Base-by-base conservation (phyloP, 208 protist species). In the Trypanosoma brucei region DNA sequence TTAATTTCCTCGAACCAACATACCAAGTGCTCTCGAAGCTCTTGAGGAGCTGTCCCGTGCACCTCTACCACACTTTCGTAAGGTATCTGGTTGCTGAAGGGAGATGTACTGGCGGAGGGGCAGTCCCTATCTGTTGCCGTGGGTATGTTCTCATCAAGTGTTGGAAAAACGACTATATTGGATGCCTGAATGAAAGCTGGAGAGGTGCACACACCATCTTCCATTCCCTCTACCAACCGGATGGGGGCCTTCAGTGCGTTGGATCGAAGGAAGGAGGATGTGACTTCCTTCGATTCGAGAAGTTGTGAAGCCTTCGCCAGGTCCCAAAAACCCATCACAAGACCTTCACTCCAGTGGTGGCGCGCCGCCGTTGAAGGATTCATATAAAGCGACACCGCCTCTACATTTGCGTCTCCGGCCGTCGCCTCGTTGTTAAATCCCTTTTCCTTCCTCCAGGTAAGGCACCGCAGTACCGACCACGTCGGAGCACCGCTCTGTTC, bases 181-280 rank as follows among this genome's bases (percentile, higher is more conserved):
- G 81, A 89, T 2, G 82, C 64, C 62, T 85, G 81, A 22, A 46
- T 2, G 37, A 87, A 65, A 40, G 63, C 57, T 30, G 59, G 44
- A 48, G 62, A 36, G 13, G 52, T 60, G 35, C 70, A 80, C 31
- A 75, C 65, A 0, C 50, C 72, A 40, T 65, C 50, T 11, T 60
- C 48, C 30, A 72, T 46, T 31, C 59, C 70, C 31, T 82, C 70
- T 38, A 9, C 55, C 1, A 86, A 59, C 3, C 45, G 51, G 55
- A 90, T 58, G 53, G 63, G 59, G 3, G 65, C 75, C 40, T 75
- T 51, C 55, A 65, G 62, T 38, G 78, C 39, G 62, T 87, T 58
- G 9, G 75, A 64, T 30, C 87, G 81, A 33, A 93, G 70, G 56
- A 93, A 93, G 42, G 75, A 78, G 2, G 87, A 78, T 2, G 84